Evolutionary conservation across 2,329 filamentous ascomycete species (phyloP).

Genomic region (Pseudophaeomoniella oleicola): DNA sequence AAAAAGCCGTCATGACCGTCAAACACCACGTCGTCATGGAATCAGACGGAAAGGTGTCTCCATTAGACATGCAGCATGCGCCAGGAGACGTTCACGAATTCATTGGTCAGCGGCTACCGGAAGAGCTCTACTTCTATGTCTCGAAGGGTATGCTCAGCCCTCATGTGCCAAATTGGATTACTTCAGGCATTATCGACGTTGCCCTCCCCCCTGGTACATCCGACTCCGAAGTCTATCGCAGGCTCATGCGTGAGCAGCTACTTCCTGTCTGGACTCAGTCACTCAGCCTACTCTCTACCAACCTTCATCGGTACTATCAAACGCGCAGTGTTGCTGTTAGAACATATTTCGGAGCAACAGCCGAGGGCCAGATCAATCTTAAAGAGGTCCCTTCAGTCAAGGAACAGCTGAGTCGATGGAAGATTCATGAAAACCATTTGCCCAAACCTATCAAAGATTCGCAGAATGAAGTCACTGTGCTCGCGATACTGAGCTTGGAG

Average conservation of each 20-base stretch:
- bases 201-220: constrained; percentile 76
- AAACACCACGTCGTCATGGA: constrained; percentile 78
- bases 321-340: constrained; percentile 63
- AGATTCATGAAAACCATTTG: constrained; percentile 43
- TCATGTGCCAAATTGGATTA: constrained; percentile 67
- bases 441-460: constrained; percentile 25
- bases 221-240: constrained; percentile 64
- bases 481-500: constrained; percentile 46
- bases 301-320: constrained; percentile 69
- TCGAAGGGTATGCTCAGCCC: constrained; percentile 69
- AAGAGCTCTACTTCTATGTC: constrained; percentile 83
- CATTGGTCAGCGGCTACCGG: constrained; percentile 74
- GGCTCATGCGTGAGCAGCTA: constrained; percentile 60
- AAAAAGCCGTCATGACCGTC: constrained; percentile 69
- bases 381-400: constrained; percentile 38
- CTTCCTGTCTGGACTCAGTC: constrained; percentile 61
- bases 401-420: constrained; percentile 51
- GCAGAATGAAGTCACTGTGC: not conserved
- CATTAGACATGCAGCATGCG: constrained; percentile 57
- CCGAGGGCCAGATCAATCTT: constrained; percentile 51
- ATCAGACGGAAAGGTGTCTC: constrained; percentile 60
- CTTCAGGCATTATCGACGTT: constrained; percentile 62
- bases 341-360: constrained; percentile 57
- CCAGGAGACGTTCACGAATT: constrained; percentile 80
- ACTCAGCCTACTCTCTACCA: constrained; percentile 62